Evolutionary conservation across 129 eudicot genomes (phyloP), one percentile per base, ranked within the genome.

Genomic region (Arctium minus): DNA sequence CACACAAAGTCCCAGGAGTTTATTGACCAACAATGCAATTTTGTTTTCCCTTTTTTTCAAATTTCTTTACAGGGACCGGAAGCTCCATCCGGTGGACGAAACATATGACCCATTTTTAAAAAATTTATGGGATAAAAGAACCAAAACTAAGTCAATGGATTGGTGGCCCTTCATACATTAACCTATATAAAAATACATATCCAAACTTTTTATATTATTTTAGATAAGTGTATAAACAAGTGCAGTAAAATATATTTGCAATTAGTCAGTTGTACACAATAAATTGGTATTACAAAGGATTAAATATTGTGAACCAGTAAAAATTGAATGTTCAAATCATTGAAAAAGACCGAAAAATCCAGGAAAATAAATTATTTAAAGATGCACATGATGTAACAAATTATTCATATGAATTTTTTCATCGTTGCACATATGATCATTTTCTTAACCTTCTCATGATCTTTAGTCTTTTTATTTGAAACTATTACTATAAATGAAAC

Each of bases 1-100:
- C 40, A 22, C 71, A 50, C 84, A 36, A 53, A 37, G 53, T 53
- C 79, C 74, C 60, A 30, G 73, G 69, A 56, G n/a, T 72, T 48
- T 71, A 30, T 30, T 72, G 17, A 72, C 84, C 60, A 80, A 76
- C 81, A 2, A 12, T 27, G 46, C 44, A 17, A 35, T 40, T 73
- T 22, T 3, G 17, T 30, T 36, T 38, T 15, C 2, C 17, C 60
- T 9, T 67, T 1, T 17, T 38, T 31, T 15, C 17, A 11, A 29
- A 69, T 76, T 15, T 27, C 11, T 6, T 27, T 29, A 11, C 18
- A 72, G 29, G 44, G 35, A 71, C 48, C 42, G 13, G 15, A 71
- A 70, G 15, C 75, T 35, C 44, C 75, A 36, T 71, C 11, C 2
- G 2, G 9, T 72, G 75, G 75, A 72, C 44, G 8, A 73, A 73